Conservation (phyloP, 768 basidiomycete genomes). For the Pleurotus sapidus region DNA sequence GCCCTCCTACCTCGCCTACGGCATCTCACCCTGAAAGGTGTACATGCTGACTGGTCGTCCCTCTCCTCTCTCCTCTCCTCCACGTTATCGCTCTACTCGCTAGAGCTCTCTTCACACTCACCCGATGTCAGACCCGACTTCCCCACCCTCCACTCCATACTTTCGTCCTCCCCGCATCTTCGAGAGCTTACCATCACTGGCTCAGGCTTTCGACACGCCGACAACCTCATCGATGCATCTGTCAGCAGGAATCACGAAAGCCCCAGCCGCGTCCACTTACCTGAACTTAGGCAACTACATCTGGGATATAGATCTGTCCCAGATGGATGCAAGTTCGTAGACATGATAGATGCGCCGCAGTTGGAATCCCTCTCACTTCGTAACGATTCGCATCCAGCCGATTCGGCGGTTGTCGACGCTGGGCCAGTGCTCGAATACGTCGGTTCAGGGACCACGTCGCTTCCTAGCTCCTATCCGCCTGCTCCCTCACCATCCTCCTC, state of each 20-base stretch:
- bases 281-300: constrained; percentile 32
- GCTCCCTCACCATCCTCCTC: constrained; percentile 11
- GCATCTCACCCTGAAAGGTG: constrained; percentile 50
- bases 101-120: constrained; percentile 53
- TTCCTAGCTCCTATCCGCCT: constrained; percentile 15
- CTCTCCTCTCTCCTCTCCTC: constrained; percentile 31
- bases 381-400: constrained; percentile 41
- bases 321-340: constrained; percentile 37
- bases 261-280: constrained; percentile 17
- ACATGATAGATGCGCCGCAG: constrained; percentile 37
- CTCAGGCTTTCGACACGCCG: constrained; percentile 32
- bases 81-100: constrained; percentile 22
- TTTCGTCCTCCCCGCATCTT: constrained; percentile 38
- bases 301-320: constrained; percentile 41
- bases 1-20: constrained; percentile 41
- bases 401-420: constrained; percentile 37
- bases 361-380: constrained; percentile 36
- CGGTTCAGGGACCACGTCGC: constrained; percentile 24
- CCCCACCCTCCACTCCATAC: constrained; percentile 39
- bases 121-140: constrained; percentile 51
- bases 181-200: constrained; percentile 42
- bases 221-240: constrained; percentile 15
- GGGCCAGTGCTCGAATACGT: constrained; percentile 34
- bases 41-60: constrained; percentile 52
- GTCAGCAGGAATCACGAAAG: not conserved